A percentile compares a stretch with the other conserved stretches of the same genome.
These are phyloP conservation scores for Blepharisma stoltei DNA, from an alignment of 73 alveolate species.

Conservation along the genomic window DNA sequence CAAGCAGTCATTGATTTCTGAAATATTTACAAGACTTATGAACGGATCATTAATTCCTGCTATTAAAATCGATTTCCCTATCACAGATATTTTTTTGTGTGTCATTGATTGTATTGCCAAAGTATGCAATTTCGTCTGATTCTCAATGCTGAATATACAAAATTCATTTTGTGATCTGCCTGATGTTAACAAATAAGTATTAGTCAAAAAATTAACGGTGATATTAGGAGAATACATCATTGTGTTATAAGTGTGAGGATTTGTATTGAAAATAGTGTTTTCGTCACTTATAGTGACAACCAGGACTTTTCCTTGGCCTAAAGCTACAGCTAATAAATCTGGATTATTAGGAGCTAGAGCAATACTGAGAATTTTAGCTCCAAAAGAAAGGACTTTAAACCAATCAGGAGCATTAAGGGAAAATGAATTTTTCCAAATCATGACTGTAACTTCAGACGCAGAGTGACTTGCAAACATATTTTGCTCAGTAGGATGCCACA, in stretches of 20 bases:
- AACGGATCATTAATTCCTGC: not conserved
- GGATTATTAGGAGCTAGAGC: not conserved
- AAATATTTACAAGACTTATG: not conserved
- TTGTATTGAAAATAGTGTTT: not conserved
- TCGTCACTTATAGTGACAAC: not conserved
- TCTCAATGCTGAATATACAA: not conserved
- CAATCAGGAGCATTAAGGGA: not conserved
- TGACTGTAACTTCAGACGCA: not conserved
- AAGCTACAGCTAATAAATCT: constrained; percentile 2
- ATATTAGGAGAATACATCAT: constrained; percentile 3
- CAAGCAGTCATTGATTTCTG: not conserved
- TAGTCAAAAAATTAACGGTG: constrained; percentile 15
- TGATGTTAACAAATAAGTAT: constrained; percentile 10
- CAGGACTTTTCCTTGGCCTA: constrained; percentile 8
- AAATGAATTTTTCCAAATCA: not conserved
- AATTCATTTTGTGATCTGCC: constrained; percentile 28
- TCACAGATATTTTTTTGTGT: constrained; percentile 2
- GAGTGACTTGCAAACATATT: constrained; percentile 4
- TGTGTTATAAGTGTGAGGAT: constrained; percentile 22
- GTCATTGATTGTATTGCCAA: constrained; percentile 2
- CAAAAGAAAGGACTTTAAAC: constrained; percentile 19
- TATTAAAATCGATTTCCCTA: not conserved
- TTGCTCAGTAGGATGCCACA: constrained; percentile 18
- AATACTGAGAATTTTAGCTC: not conserved
- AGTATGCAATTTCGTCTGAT: not conserved